These are phyloP conservation scores for Populus tremula DNA, from an alignment of 345 rosid species.

Conservation along the genomic window DNA sequence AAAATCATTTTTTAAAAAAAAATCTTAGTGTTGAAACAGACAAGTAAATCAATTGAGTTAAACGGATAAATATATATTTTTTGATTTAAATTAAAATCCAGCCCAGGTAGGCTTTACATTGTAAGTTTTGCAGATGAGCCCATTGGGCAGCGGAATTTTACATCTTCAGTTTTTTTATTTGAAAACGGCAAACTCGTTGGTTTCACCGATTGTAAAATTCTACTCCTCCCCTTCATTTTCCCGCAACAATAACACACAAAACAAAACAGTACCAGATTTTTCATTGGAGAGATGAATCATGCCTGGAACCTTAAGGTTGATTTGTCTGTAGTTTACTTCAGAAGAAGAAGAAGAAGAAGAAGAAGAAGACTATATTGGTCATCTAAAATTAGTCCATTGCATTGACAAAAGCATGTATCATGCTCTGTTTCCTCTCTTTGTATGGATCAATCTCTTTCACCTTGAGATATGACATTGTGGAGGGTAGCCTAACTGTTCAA, in stretches of 20 bases:
- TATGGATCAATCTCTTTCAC: slow-evolving; percentile 25
- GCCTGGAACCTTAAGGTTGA: neutral
- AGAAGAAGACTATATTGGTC: neutral
- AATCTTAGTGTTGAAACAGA: too few species aligned
- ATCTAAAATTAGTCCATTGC: slow-evolving; percentile 27
- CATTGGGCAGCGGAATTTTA: too few species aligned
- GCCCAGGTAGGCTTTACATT: too few species aligned
- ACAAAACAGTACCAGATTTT: neutral
- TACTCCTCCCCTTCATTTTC: too few species aligned
- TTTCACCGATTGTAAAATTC: too few species aligned
- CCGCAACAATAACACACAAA: neutral
- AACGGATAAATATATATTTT: too few species aligned
- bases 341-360: neutral
- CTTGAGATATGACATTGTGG: slow-evolving; percentile 54
- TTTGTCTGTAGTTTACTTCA: neutral
- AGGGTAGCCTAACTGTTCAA: slow-evolving; percentile 43
- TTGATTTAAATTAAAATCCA: too few species aligned
- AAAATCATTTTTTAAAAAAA: too few species aligned
- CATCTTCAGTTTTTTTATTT: too few species aligned
- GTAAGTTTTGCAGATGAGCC: too few species aligned
- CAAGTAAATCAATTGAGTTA: too few species aligned
- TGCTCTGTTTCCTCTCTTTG: neutral
- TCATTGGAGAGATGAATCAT: neutral
- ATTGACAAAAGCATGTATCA: neutral
- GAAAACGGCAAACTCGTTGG: too few species aligned